Evolutionary conservation across 2,329 filamentous ascomycete species (phyloP), one percentile per base, ranked within the genome.

Genomic region (Lecanosticta acicola): DNA sequence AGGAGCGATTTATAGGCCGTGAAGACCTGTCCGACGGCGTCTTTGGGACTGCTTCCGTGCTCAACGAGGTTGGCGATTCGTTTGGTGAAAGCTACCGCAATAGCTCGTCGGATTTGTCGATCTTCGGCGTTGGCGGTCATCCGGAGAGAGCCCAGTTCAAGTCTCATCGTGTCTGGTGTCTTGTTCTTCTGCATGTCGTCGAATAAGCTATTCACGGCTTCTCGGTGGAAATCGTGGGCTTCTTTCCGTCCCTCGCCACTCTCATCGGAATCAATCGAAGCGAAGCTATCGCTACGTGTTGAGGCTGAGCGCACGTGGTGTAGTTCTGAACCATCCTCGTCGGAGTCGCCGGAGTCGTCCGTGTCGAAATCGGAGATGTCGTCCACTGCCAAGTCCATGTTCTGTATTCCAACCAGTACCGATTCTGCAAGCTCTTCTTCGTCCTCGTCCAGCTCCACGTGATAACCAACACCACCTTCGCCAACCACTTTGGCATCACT

Each of bases 111-210:
- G 60, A 97, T 87, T 66, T 93, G 85, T 54, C 84, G 78, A 61
- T 95, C 91, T 1, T 88, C 90, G 2, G 93, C 93, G 60, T 97
- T 88, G 59, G 86, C 87, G 44, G 84, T 85, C 66, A 98, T 87
- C 9, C 91, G 84, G n/a, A 97, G 75, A 38, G 88, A 87, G 73
- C 90, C 94, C 52, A 98, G 85, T 65, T 98, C 93, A 26, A 97
- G 79, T 64, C 91, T 88, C 60, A 95, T 90, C 53, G 94, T 93
- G 63, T 94, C 87, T 9, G 81, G 79, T 11, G 80, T 78, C 40
- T 80, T 73, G 17, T 83, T 84, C 49, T 81, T 78, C 41, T 85
- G 83, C 34, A 97, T 75, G 18, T 88, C 86, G 60, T 96, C 90
- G 51, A 90, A 77, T n/a, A 97, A 78, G 50, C 87, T 91, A 54